Base-by-base conservation (phyloP, 2,329 filamentous ascomycete species). In the Fusarium virguliforme region DNA sequence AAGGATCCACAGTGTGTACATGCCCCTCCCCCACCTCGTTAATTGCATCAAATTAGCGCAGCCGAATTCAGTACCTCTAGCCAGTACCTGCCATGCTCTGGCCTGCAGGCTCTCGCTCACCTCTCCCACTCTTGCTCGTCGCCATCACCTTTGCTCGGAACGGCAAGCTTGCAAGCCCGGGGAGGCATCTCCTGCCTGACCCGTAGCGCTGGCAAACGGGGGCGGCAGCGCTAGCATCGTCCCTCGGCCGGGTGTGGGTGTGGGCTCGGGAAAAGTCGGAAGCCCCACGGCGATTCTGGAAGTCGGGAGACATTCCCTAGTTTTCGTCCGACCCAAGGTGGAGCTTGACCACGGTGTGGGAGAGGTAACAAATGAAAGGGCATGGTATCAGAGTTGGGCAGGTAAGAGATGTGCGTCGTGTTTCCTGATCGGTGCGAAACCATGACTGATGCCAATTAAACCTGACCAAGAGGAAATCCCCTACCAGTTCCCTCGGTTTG, bases 241-340 rank as follows among this genome's bases (percentile, higher is more conserved):
- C 41, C 43, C 54, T 64, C 60, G 41, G 62, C 58, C 50, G 18
- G 50, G 63, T 40, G 38, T 26, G 43, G 6, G 43, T 48, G 41
- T 43, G 48, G 51, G 24, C 32, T 74, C 74, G 74, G 74, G 70
- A 57, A 71, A 75, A 72, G 66, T 72, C 74, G 74, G 74, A 75
- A 73, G 59, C 28, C 10, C 9, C 13, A 58, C 46, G 41, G 68
- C 62, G 68, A 55, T 72, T 75, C 63, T 72, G 66, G 64, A 70
- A 73, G 64, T 72, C 73, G 71, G 72, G 71, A 71, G 69, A 71
- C 67, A 59, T 73, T 64, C 48, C 60, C 41, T 65, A 50, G 62
- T 72, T 72, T 73, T 74, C 62, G 65, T 68, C 70, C 71, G 72
- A 74, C 72, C 56, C 34, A 65, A 61, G 46, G 68, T 69, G 69